Evolutionary conservation across 768 basidiomycete species (phyloP).

Genomic region (Hemileccinum rubropunctum): DNA sequence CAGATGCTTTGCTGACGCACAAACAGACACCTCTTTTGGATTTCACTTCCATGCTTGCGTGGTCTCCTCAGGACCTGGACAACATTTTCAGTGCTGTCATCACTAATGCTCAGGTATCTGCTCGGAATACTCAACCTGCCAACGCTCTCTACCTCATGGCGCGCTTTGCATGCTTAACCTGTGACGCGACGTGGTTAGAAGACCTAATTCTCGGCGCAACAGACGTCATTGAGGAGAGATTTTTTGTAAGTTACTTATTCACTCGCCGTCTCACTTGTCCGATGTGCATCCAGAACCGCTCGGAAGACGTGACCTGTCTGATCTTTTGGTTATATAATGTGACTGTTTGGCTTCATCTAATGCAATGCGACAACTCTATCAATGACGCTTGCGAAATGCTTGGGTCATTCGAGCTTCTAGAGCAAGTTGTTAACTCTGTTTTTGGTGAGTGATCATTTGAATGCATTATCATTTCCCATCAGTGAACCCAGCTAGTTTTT

Average conservation of each 20-base stretch:
- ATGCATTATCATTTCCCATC: not conserved
- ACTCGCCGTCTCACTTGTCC: constrained; percentile 6
- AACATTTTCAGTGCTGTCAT: constrained; percentile 81
- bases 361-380: constrained; percentile 81
- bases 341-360: constrained; percentile 85
- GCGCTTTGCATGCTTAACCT: constrained; percentile 89
- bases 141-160: constrained; percentile 89
- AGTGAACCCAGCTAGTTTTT: constrained; percentile 59
- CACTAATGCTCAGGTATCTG: constrained; percentile 64
- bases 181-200: constrained; percentile 89
- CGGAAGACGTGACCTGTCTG: constrained; percentile 82
- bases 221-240: constrained; percentile 86
- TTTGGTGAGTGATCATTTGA: constrained; percentile 57
- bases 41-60: constrained; percentile 90
- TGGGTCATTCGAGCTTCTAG: constrained; percentile 80
- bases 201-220: constrained; percentile 89
- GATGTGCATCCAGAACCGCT: constrained; percentile 53
- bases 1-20: constrained; percentile 5
- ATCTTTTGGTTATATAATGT: constrained; percentile 96
- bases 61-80: constrained; percentile 76
- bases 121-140: constrained; percentile 82
- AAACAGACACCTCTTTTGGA: constrained; percentile 67
- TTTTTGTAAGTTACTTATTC: constrained; percentile 66
- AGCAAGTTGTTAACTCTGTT: constrained; percentile 92
- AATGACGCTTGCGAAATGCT: constrained; percentile 79